Percentiles rank a stretch among this genome's conserved stretches.
These are phyloP conservation scores for Candida sp. DNA, from an alignment of 1,139 yeast genomes.

Conservation along the genomic window DNA sequence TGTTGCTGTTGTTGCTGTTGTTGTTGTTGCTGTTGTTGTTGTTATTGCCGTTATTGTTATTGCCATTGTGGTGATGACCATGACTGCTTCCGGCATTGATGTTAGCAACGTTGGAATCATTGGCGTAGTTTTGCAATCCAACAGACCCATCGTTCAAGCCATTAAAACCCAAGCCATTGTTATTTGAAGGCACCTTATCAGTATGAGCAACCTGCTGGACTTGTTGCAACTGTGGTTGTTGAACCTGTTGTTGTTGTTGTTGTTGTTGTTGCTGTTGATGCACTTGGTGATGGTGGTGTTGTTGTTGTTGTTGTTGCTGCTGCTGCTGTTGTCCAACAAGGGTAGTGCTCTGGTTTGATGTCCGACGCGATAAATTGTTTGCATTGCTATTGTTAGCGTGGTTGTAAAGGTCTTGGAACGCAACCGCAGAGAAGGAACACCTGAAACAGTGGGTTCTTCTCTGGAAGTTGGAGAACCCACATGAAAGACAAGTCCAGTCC, in stretches of 20 bases:
- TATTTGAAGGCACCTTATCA: background rate
- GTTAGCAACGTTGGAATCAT: background rate
- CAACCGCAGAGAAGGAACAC: conserved; percentile 78
- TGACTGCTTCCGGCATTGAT: background rate
- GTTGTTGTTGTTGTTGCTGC: background rate
- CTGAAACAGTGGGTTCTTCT: conserved; percentile 94
- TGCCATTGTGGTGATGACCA: conserved; percentile 2
- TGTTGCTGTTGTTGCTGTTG: conserved; percentile 10
- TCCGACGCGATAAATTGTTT: background rate
- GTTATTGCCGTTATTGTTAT: conserved; percentile 12
- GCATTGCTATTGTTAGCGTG: conserved; percentile 9
- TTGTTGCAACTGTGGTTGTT: conserved; percentile 3
- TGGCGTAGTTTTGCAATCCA: background rate
- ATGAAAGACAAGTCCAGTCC: conserved; percentile 97
- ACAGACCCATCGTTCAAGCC: background rate
- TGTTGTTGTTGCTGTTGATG: conserved; percentile 10
- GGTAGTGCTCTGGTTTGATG: background rate
- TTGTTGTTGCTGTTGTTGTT: background rate
- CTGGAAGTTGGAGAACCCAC: conserved; percentile 96
- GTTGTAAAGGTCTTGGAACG: conserved; percentile 53
- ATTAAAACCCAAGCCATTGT: background rate
- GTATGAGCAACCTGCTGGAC: conserved; percentile 9
- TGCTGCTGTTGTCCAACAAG: background rate
- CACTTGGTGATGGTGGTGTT: conserved; percentile 9
- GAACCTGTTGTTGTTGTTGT: conserved; percentile 8